Percentiles rank a stretch among this genome's conserved stretches.
These are phyloP conservation scores for Eucalyptus brandiana DNA, from an alignment of 345 rosid species.

Conservation along the genomic window DNA sequence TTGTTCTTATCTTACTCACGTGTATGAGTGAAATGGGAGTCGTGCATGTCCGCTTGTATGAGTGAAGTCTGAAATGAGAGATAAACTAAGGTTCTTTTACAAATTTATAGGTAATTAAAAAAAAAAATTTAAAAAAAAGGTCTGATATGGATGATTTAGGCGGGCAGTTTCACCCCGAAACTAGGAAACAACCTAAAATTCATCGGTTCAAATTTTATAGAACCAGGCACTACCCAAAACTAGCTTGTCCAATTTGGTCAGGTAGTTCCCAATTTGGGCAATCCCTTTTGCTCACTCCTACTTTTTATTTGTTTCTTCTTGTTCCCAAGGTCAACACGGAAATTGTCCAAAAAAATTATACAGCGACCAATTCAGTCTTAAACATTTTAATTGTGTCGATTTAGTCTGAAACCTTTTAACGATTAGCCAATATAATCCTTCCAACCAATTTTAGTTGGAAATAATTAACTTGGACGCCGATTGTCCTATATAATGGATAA, in stretches of 20 bases:
- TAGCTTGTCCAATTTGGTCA: no score
- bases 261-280: rapidly evolving
- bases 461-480: neutral
- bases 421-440: neutral
- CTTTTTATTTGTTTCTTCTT: no score
- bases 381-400: neutral
- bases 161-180: rapidly evolving
- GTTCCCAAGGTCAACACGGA: neutral
- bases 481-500: no score
- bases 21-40: neutral
- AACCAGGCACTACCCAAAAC: no score
- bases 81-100: neutral
- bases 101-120: no score
- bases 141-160: neutral
- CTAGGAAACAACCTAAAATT: no score
- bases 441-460: neutral
- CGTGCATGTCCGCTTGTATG: neutral
- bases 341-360: neutral
- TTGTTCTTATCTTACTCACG: neutral
- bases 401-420: neutral
- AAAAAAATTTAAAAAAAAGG: no score
- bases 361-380: rapidly evolving
- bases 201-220: rapidly evolving
- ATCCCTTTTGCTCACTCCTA: no score
- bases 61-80: neutral